phyloP scores from a whole-genome alignment of 768 basidiomycete species.

The Agrocybe praecox region DNA sequence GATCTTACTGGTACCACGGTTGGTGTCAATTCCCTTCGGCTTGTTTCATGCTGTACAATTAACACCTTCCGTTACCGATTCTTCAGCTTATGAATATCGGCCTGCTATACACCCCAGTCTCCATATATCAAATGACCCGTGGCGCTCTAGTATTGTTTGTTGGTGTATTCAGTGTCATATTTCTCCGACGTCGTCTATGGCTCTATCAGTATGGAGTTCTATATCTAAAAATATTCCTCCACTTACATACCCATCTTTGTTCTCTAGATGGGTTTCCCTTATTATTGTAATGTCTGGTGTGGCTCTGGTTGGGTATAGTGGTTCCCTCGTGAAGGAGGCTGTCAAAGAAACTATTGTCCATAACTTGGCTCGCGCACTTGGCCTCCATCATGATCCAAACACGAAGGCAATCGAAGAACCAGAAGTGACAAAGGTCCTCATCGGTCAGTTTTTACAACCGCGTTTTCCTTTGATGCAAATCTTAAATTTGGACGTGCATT shows the following conservation, averaged over 20 bases:
- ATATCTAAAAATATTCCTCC: constrained; percentile 1
- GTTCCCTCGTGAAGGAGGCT: constrained; percentile 82
- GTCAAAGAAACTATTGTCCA: constrained; percentile 47
- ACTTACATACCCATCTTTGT: constrained; percentile 6
- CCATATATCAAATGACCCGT: constrained; percentile 96
- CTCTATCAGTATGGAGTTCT: constrained; percentile 71
- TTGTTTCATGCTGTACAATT: constrained; percentile 2
- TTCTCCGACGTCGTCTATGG: constrained; percentile 84
- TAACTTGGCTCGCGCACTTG: constrained; percentile 28
- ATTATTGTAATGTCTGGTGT: constrained; percentile 87
- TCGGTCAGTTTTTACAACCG: constrained; percentile 52
- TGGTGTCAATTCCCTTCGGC: constrained; percentile 32
- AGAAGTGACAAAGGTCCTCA: constrained; percentile 69
- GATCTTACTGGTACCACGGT: constrained; percentile 93
- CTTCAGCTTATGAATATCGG: constrained; percentile 89
- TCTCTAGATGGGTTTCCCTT: constrained; percentile 83
- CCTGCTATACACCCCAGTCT: constrained; percentile 93
- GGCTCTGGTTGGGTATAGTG: constrained; percentile 83
- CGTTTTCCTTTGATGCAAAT: constrained; percentile 2
- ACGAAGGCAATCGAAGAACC: constrained; percentile 54
- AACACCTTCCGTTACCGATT: constrained; percentile 19
- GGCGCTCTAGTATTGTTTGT: constrained; percentile 95
- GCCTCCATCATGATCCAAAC: constrained; percentile 33
- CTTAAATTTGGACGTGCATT: constrained; percentile 15
- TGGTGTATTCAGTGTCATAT: constrained; percentile 87